Percentiles rank a stretch among this genome's conserved stretches.
These are phyloP conservation scores for Oenanthe javanica DNA, from an alignment of 140 eudicot species.

Conservation along the genomic window DNA sequence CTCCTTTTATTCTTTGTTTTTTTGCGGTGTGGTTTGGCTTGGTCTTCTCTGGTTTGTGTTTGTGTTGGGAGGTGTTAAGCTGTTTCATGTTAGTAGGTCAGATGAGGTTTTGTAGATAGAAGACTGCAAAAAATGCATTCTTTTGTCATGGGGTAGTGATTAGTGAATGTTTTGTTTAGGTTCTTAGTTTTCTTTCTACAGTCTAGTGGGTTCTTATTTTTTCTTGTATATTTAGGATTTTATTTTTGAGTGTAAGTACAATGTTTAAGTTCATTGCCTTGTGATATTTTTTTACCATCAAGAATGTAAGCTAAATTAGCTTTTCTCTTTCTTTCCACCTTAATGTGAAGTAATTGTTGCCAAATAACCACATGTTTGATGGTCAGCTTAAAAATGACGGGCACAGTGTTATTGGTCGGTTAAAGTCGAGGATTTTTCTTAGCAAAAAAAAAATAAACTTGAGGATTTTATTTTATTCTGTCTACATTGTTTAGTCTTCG, in stretches of 20 bases:
- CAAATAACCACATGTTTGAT: neutral
- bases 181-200: neutral
- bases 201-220: neutral
- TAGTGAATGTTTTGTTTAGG: neutral
- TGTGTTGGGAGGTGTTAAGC: too few species aligned
- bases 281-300: neutral
- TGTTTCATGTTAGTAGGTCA: neutral
- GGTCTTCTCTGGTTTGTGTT: neutral
- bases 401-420: neutral
- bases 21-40: neutral
- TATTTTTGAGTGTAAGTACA: neutral
- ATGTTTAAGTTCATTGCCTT: too few species aligned
- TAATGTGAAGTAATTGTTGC: neutral
- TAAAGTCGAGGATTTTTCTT: too few species aligned
- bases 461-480: neutral
- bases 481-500: neutral
- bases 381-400: neutral
- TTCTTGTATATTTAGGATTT: neutral
- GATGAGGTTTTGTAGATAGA: neutral
- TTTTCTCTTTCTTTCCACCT: neutral
- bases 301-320: neutral
- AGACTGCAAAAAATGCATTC: neutral
- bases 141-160: neutral
- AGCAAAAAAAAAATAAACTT: too few species aligned
- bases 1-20: neutral